Evolutionary conservation across 1,139 yeast species (phyloP), one percentile per base, ranked within the genome.

Genomic region (Wickerhamomyces sp.): DNA sequence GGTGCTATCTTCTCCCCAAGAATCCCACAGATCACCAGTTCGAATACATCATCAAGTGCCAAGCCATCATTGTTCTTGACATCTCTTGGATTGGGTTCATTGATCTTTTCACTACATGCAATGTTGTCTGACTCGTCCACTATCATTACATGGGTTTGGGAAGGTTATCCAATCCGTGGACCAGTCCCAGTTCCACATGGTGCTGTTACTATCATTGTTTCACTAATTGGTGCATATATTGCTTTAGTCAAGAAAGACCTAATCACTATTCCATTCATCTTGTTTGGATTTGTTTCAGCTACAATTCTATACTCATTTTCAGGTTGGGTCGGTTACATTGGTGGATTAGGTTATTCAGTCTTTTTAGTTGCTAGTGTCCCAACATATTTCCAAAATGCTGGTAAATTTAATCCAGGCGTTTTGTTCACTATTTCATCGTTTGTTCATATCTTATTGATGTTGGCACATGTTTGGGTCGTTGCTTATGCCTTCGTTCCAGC

Each of bases 401-500:
- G 79, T 27, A 75, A 79, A n/a, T 76, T 78, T 60, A 70, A 78
- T 51, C 82, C 89, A 31, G 80, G 81, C 7, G 58, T 71, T 31
- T 60, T 79, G 0, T 85, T 83, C 61, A 77, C 81, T 11, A 50
- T 81, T 7, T 84, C 83, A 0, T 75, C 82, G 45, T 63, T 84
- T 14, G 61, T 80, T 45, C 71, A 79, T 50, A 68, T 84, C 40
- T 50, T 86, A 7, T 64, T 86, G 37, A 69, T 81, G 14, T 73
- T 93, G 51, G 93, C 87, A 13, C 93, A 91, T 65, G 95, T 93
- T 42, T 93, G 98, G 98, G 81, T 86, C 44, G 99, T 93, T 37
- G 99, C 99, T 0, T 93, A 93, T 64, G 99, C 99, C 0, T 93
- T 93, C 68, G 99, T 93, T 43, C 99, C 99, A 14, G 93, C 88